phyloP scores from a whole-genome alignment of 768 basidiomycete genomes.

The Calvatia gigantea region DNA sequence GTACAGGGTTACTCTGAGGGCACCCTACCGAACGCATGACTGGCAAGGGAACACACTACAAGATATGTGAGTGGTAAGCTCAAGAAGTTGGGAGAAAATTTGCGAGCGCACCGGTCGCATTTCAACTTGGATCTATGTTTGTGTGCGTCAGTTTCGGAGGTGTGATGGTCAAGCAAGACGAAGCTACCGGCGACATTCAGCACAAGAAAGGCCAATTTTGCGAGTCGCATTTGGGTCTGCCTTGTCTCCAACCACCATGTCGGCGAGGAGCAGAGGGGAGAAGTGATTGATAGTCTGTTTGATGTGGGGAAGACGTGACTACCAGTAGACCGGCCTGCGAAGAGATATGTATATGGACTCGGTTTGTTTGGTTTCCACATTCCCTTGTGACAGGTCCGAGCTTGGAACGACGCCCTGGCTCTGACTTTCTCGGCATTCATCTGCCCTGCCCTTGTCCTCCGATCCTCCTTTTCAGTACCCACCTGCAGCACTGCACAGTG shows the following conservation, averaged over 20 bases:
- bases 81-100: neutral
- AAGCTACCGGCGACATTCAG: conserved; percentile 46
- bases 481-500: too few relatives aligned
- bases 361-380: conserved; percentile 12
- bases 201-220: conserved; percentile 44
- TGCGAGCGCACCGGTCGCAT: conserved; percentile 39
- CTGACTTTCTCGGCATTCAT: neutral
- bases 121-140: conserved; percentile 52
- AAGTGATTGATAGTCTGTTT: conserved; percentile 9
- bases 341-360: conserved; percentile 11
- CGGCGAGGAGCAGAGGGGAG: neutral
- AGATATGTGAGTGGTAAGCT: neutral
- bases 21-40: conserved; percentile 40
- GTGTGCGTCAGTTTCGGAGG: conserved; percentile 2
- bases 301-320: conserved; percentile 8
- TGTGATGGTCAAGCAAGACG: neutral
- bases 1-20: neutral
- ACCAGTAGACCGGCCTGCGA: neutral
- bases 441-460: neutral
- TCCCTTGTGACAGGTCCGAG: conserved; percentile 13
- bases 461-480: neutral
- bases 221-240: conserved; percentile 17
- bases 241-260: conserved; percentile 9
- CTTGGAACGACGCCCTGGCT: conserved; percentile 6
- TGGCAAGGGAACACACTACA: conserved; percentile 51